Percentiles rank a stretch among this genome's conserved stretches.
These are phyloP conservation scores for Zygoascus hellenicus DNA, from an alignment of 1,139 yeast species.

Conservation along the genomic window DNA sequence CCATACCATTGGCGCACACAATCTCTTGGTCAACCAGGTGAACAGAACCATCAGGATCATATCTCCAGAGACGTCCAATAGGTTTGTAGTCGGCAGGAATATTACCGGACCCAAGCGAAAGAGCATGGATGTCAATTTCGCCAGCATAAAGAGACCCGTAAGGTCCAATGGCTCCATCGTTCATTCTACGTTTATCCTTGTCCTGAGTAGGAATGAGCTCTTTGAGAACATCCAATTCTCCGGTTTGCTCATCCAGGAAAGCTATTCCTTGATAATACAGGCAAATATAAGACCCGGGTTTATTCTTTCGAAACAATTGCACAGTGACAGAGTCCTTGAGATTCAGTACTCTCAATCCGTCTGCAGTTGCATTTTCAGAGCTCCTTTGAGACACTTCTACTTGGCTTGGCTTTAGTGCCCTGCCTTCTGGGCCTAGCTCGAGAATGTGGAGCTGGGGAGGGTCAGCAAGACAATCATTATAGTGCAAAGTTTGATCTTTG, in stretches of 20 bases:
- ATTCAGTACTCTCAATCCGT: slow-evolving; percentile 27
- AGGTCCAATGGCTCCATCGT: slow-evolving; percentile 34
- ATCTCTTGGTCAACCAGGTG: slow-evolving; percentile 22
- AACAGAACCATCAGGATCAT: slow-evolving; percentile 29
- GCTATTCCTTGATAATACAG: slow-evolving; percentile 30
- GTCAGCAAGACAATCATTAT: slow-evolving; percentile 24
- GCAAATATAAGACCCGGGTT: slow-evolving; percentile 27
- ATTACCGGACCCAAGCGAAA: slow-evolving; percentile 22
- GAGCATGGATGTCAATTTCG: slow-evolving; percentile 31
- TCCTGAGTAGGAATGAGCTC: slow-evolving; percentile 29
- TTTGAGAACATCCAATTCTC: slow-evolving; percentile 27
- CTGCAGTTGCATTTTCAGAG: slow-evolving; percentile 15
- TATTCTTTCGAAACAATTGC: slow-evolving; percentile 25
- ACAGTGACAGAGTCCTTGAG: slow-evolving; percentile 29
- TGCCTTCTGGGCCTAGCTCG: slow-evolving; percentile 21
- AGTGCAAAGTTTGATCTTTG: slow-evolving; percentile 28
- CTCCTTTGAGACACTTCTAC: slow-evolving; percentile 9
- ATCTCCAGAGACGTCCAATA: slow-evolving; percentile 35
- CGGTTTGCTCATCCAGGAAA: slow-evolving; percentile 31
- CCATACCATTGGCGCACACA: slow-evolving; percentile 55
- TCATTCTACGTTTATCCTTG: slow-evolving; percentile 23
- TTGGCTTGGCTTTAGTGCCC: slow-evolving; percentile 4
- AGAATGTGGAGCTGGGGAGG: slow-evolving; percentile 28
- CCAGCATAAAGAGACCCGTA: slow-evolving; percentile 29
- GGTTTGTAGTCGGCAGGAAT: slow-evolving; percentile 25